Base-by-base conservation (phyloP, 148 eudicot genomes). In the Rhododendron kiyosumense region DNA sequence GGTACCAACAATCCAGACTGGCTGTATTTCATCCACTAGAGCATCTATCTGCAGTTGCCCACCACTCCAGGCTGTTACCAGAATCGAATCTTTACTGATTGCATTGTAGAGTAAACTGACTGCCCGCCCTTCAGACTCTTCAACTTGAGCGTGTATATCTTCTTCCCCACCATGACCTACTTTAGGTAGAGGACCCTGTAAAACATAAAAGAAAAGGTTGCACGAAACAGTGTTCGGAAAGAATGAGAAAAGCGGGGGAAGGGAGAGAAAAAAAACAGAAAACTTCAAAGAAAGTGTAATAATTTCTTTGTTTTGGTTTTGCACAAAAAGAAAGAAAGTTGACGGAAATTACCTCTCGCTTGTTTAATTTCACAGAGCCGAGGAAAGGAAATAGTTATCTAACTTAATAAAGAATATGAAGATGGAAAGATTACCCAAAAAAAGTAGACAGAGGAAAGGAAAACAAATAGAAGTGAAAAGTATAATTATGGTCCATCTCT, bases 41-140 rank as follows among this genome's bases (percentile, higher is more conserved):
- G 98, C 99, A 94, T 97, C 99, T 79, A 97, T 90, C 86, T 95
- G 99, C 85, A 97, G 83, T 84, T 95, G 95, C 81, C 99, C 99
- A 87, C 96, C 90, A 86, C 98, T 93, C 97, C 98, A 95, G 28
- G 97, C 97, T 85, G 94, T 93, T 34, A 93, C 92, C 81, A 97
- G 91, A 81, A 97, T 88, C 6, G 99, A 93, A 88, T 97, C 99
- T 89, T 97, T 97, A 86, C 98, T 92, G 77, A 93, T 89, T 67
- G 91, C 85, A 85, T 93, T 93, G 86, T 93, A 95, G 38, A 95
- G 92, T 88, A 97, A 90, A 89, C 96, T 91, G 86, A 95, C 93
- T 65, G 98, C 96, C 87, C 94, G 93, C 30, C 99, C 98, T 81
- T 91, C 93, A 85, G 92, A 92, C 71, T 86, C 92, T 81, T 92